Evolutionary conservation across 495 filamentous ascomycete genomes (phyloP), one percentile per base, ranked within the genome.

Genomic region (Talaromyces adpressus): DNA sequence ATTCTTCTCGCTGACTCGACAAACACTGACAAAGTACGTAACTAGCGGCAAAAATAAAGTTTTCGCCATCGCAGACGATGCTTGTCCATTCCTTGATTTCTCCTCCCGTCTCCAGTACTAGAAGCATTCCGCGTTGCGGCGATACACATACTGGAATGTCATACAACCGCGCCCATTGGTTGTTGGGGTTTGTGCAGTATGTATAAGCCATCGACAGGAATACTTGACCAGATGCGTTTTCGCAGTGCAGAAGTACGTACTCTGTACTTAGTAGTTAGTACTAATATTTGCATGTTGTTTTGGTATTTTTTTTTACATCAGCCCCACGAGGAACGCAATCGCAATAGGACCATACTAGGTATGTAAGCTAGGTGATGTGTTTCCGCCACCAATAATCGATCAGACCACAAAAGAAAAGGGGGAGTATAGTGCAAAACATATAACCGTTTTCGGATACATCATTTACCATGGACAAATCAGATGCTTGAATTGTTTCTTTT

Each of bases 251-350:
- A 41, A 16, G 12, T 41, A 27, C 27, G 0, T 27, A 27, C 3
- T 27, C 25, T 3, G 2, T 27, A 4, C 27, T n/a, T n/a, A n/a
- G n/a, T n/a, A n/a, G n/a, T n/a, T n/a, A n/a, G n/a, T n/a, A n/a
- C n/a, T n/a, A 27, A 3, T 4, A 16, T 41, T 41, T 41, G 9
- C 36, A 41, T 41, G 36, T 12, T 11, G 29, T 30, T 30, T 30
- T 30, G 29, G 7, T 30, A 36, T 11, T 36, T 12, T 9, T 34
- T 34, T 12, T 11, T 36, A 12, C 32, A 41, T 41, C 57, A 59
- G 32, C 57, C 57, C 30, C 57, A 59, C 57, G 57, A 59, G 57
- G 29, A 59, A 59, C 57, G 56, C 30, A 59, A 32, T n/a, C 45
- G 6, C n/a, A 3, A 47, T 47, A 8, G 14, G n/a, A 47, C 25